These are phyloP conservation scores for Solioccasus polychromus DNA, from an alignment of 768 basidiomycete genomes.

Conservation along the genomic window DNA sequence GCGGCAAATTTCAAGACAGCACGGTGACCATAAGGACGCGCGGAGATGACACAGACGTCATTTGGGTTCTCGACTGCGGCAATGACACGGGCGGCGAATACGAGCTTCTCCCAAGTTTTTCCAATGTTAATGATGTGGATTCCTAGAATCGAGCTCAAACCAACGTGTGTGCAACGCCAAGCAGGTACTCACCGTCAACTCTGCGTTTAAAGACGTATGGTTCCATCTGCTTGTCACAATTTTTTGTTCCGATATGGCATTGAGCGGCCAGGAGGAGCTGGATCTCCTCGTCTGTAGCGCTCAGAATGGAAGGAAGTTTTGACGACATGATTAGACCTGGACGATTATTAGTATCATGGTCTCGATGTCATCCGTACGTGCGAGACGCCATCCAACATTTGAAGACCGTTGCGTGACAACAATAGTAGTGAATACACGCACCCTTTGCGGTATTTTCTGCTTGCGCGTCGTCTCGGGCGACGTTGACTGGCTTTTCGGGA, in stretches of 20 bases:
- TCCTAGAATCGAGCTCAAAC: slow-evolving; percentile 46
- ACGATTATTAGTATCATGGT: slow-evolving; percentile 25
- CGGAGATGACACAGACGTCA: slow-evolving; percentile 97
- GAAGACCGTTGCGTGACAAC: slow-evolving; percentile 7
- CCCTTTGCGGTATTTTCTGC: slow-evolving; percentile 37
- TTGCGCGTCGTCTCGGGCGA: slow-evolving; percentile 40
- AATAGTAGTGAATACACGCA: slow-evolving; percentile 28
- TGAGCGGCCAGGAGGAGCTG: slow-evolving; percentile 93
- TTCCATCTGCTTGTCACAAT: slow-evolving; percentile 99
- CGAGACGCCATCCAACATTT: slow-evolving; percentile 36
- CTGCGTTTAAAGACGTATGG: slow-evolving; percentile 98
- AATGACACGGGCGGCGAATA: slow-evolving; percentile 95
- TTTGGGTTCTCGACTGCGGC: slow-evolving; percentile 98
- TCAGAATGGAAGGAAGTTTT: slow-evolving; percentile 91
- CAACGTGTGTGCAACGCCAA: slow-evolving; percentile 5
- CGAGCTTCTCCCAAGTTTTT: slow-evolving; percentile 99
- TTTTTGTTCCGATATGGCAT: slow-evolving; percentile 97
- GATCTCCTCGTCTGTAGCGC: slow-evolving; percentile 97
- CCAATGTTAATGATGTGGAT: slow-evolving; percentile 98
- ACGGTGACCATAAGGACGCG: slow-evolving; percentile 98
- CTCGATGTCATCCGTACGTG: slow-evolving; percentile 27
- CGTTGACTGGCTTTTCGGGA: slow-evolving; percentile 34
- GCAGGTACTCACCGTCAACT: slow-evolving; percentile 71
- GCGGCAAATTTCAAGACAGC: slow-evolving; percentile 98
- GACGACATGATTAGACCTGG: slow-evolving; percentile 56